Conservation (phyloP, 768 basidiomycete species). For the Pleurotus tuoliensis region DNA sequence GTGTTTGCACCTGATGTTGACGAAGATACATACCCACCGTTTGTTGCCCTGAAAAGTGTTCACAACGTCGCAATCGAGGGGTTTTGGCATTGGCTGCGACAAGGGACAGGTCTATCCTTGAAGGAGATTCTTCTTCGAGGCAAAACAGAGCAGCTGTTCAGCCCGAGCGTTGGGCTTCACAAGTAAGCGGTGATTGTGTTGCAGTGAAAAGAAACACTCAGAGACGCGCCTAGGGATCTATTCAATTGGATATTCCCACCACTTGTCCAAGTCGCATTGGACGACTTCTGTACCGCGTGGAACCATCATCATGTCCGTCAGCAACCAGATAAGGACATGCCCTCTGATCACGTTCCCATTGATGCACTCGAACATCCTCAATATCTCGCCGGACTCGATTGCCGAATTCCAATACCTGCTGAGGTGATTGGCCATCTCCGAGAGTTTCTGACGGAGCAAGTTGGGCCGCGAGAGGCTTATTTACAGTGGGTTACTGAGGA, state of each 20-base stretch:
- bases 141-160: conserved; percentile 16
- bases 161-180: conserved; percentile 14
- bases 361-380: conserved; percentile 17
- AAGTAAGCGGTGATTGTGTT: conserved; percentile 9
- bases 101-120: conserved; percentile 10
- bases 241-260: conserved; percentile 30
- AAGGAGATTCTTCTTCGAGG: conserved; percentile 17
- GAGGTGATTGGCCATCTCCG: too few relatives aligned
- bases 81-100: conserved; percentile 26
- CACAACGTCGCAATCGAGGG: conserved; percentile 26
- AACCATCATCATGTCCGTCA: conserved; percentile 23
- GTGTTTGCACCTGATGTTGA: conserved; percentile 20
- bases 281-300: conserved; percentile 25
- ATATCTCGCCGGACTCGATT: too few relatives aligned
- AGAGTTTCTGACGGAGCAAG: too few relatives aligned
- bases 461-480: too few relatives aligned
- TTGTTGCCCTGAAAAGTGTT: conserved; percentile 20
- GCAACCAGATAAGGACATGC: conserved; percentile 18
- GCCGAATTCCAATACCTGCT: too few relatives aligned
- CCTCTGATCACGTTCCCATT: conserved; percentile 24
- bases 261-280: conserved; percentile 23
- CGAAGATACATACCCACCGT: conserved; percentile 12
- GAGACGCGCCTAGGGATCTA: conserved; percentile 15
- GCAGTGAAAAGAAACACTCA: neutral
- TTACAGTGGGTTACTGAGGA: too few relatives aligned